Conservation (phyloP, 1,284 basidiomycete species). For the Fereydounia khargensis region DNA sequence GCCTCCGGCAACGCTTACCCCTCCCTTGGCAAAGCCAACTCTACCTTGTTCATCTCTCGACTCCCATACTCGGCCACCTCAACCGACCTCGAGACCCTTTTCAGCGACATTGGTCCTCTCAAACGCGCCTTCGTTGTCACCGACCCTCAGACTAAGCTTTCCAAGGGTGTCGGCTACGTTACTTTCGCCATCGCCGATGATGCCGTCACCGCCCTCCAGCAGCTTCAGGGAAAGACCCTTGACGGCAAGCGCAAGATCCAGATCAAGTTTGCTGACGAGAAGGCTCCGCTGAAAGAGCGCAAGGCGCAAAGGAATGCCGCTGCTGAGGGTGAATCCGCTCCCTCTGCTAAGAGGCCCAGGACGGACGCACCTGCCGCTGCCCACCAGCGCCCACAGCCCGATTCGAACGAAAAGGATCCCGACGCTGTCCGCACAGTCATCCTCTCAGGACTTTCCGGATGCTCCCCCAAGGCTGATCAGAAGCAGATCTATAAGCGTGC, state of each 20-base stretch:
- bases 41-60: slow-evolving; percentile 60
- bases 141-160: slow-evolving; percentile 71
- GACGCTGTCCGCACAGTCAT: slow-evolving; percentile 52
- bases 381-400: not conserved
- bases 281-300: slow-evolving; percentile 28
- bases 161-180: slow-evolving; percentile 97
- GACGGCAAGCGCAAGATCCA: slow-evolving; percentile 48
- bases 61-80: slow-evolving; percentile 86
- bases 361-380: slow-evolving; percentile 3
- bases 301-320: slow-evolving; percentile 2
- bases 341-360: slow-evolving; percentile 8
- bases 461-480: slow-evolving; percentile 38
- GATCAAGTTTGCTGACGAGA: slow-evolving; percentile 44
- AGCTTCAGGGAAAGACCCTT: slow-evolving; percentile 50
- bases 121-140: slow-evolving; percentile 90
- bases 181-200: slow-evolving; percentile 87
- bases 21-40: slow-evolving; percentile 9
- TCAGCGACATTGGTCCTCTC: slow-evolving; percentile 92
- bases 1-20: slow-evolving; percentile 3
- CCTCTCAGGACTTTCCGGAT: slow-evolving; percentile 42
- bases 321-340: slow-evolving; percentile 4
- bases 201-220: slow-evolving; percentile 61
- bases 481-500: slow-evolving; percentile 54
- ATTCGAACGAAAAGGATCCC: slow-evolving; percentile 28
- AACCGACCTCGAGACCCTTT: slow-evolving; percentile 82